Percentiles rank a stretch among this genome's conserved stretches.
Conservation (phyloP, 345 rosid genomes). For the Gossypium sturtianum region DNA sequence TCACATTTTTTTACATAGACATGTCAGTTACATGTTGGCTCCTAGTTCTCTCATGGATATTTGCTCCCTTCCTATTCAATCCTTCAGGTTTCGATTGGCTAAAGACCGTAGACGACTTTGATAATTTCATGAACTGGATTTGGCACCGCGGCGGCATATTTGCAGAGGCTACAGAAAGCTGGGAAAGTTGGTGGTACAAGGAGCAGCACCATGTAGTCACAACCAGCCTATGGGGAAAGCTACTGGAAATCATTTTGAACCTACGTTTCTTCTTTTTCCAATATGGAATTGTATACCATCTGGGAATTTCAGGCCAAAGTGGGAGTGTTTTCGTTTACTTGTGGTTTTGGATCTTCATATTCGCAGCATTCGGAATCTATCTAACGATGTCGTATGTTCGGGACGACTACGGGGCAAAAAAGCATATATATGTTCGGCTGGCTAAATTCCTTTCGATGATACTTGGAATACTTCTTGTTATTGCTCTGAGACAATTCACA, state of each 20-base stretch:
- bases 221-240: constrained; percentile 59
- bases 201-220: constrained; percentile 76
- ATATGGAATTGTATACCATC: constrained; percentile 73
- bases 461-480: constrained; percentile 34
- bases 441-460: constrained; percentile 42
- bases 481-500: constrained; percentile 38
- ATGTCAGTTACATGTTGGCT: constrained; percentile 79
- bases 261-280: constrained; percentile 88
- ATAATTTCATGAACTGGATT: constrained; percentile 74
- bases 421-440: constrained; percentile 60
- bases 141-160: constrained; percentile 59
- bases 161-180: constrained; percentile 58
- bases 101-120: constrained; percentile 78
- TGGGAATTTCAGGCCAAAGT: constrained; percentile 30
- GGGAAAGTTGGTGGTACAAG: constrained; percentile 95
- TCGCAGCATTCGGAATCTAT: constrained; percentile 45
- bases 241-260: constrained; percentile 67
- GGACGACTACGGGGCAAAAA: constrained; percentile 56
- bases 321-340: constrained; percentile 49
- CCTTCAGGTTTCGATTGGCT: constrained; percentile 93
- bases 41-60: constrained; percentile 83
- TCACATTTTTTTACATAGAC: constrained; percentile 57
- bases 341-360: constrained; percentile 46
- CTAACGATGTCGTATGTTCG: constrained; percentile 43
- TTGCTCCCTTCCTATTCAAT: constrained; percentile 85